Base-by-base conservation (phyloP, 331 rosid species). In the Spiraea crenata region DNA sequence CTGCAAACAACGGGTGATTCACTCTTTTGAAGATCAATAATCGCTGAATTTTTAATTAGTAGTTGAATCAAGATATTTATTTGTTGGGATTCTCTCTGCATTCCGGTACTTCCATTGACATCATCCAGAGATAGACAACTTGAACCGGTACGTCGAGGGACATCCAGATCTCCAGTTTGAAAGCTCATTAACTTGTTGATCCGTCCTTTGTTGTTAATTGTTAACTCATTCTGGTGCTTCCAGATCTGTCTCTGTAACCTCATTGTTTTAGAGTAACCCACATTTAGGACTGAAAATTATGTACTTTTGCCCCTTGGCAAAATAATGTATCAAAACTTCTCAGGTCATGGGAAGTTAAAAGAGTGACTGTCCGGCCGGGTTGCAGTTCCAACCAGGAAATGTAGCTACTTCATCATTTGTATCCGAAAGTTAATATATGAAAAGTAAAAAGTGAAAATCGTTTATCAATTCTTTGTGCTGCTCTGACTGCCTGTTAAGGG, bases 21-120 rank as follows among this genome's bases (percentile, higher is more conserved):
- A 25, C 86, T 88, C 67, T 88, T 92, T 74, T 47, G 57, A 85
- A 76, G 82, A 48, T 74, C 76, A 80, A 62, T 69, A 76, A 74
- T 61, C 58, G 35, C 74, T 63, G 63, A 76, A 25, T 45, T 75
- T 76, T 69, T 73, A 55, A 66, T 37, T 1, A 48, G 72, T 67
- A 40, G 63, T 55, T 75, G 63, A 74, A 46, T 46, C 60, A 52
- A 67, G 45, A 78, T 60, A 62, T 46, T 57, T 65, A 54, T 46
- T 13, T 14, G 39, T 65, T 50, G 57, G 48, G 46, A 63, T 12
- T 11, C 81, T 76, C 65, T 54, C 40, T 5, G 15, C 78, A 25
- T 59, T 79, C 70, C 16, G 74, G 61, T 47, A 61, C 56, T 57
- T 57, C 31, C 31, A 25, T 25, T 25, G 31, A 25, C 31, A 25